Evolutionary conservation across 371 early-diverging fungal species (phyloP).

Genomic region (Lichtheimia ramosa): DNA sequence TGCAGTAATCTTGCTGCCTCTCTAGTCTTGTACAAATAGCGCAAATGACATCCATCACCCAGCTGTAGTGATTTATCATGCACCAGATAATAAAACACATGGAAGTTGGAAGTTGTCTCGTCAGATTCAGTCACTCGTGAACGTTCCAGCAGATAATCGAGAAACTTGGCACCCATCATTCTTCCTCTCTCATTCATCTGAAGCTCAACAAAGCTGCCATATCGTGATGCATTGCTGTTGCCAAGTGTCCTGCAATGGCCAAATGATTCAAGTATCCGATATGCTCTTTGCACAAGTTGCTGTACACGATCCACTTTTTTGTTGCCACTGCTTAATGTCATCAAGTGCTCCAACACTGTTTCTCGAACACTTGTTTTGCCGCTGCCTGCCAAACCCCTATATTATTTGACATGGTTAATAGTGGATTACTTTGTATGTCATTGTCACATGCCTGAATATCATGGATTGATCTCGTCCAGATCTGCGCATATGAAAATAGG

Average conservation of each 20-base stretch:
- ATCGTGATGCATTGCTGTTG: conserved; percentile 84
- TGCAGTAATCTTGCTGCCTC: not conserved
- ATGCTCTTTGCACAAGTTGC: conserved; percentile 68
- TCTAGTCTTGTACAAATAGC: conserved; percentile 15
- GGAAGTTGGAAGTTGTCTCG: conserved; percentile 81
- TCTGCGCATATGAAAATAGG: conserved; percentile 76
- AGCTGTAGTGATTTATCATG: conserved; percentile 48
- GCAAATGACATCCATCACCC: conserved; percentile 9
- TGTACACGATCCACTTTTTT: conserved; percentile 76
- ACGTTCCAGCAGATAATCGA: conserved; percentile 89
- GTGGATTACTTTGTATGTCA: not conserved
- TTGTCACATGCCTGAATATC: conserved; percentile 55
- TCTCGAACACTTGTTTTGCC: conserved; percentile 80
- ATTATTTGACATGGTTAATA: not conserved
- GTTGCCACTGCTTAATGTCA: conserved; percentile 61
- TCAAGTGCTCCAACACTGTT: conserved; percentile 62
- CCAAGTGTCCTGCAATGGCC: conserved; percentile 75
- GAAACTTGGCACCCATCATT: conserved; percentile 82
- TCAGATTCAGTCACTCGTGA: conserved; percentile 59
- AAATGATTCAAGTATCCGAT: conserved; percentile 73
- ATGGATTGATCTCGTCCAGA: conserved; percentile 80
- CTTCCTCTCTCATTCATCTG: conserved; percentile 89
- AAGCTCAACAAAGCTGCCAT: conserved; percentile 84
- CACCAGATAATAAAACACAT: conserved; percentile 88
- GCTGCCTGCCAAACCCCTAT: conserved; percentile 79